Percentiles rank a stretch among this genome's conserved stretches.
Evolutionary conservation across 306 rosid species (phyloP).

Genomic region (Pterocarpus macrocarpus): DNA sequence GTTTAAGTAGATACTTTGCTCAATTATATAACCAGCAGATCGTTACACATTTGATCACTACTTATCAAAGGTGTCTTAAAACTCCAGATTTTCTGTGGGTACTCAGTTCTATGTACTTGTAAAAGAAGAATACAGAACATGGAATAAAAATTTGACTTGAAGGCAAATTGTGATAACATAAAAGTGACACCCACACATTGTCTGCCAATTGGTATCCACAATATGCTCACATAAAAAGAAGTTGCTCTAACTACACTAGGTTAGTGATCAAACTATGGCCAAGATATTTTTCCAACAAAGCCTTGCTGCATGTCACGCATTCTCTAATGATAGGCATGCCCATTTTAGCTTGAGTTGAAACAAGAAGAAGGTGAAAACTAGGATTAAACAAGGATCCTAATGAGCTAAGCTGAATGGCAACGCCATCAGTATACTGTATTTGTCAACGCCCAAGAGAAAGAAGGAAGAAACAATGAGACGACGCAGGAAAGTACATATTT

Average conservation of each 20-base stretch:
- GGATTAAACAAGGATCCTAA: not conserved
- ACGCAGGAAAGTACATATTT: not conserved
- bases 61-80: conserved; percentile 1
- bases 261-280: conserved; percentile 1
- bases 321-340: not conserved
- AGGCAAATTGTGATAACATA: not conserved
- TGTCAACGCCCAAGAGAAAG: not conserved
- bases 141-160: not conserved
- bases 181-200: not conserved
- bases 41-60: conserved; percentile 9
- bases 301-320: not conserved
- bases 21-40: conserved; percentile 29
- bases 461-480: not conserved
- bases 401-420: conserved; percentile 16
- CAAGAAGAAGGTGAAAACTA: not conserved
- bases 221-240: not conserved
- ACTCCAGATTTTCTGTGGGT: not conserved
- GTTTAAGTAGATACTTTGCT: not conserved
- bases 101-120: conserved; percentile 1
- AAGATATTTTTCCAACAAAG: not conserved
- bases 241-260: not conserved
- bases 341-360: conserved; percentile 22
- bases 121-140: not conserved
- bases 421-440: not conserved
- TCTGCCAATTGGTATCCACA: conserved; percentile 3